These are phyloP conservation scores for Fonsecaea pedrosoi DNA, from an alignment of 2,329 filamentous ascomycete species.

Conservation along the genomic window DNA sequence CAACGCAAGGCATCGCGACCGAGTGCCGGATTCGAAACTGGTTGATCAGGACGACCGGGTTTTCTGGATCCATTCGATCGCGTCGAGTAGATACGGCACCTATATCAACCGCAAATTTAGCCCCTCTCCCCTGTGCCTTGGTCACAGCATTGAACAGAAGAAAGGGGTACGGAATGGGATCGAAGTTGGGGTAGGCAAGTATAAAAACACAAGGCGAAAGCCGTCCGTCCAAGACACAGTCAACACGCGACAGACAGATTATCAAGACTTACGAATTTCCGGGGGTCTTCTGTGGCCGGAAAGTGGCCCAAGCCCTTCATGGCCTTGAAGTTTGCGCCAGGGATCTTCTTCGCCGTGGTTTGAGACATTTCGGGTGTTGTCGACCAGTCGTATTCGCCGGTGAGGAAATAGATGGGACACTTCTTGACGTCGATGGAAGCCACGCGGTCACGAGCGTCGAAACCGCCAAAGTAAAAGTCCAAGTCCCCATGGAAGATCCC, in stretches of 20 bases:
- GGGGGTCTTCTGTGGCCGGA: conserved; percentile 55
- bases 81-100: conserved; percentile 31
- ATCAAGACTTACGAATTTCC: conserved; percentile 44
- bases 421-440: conserved; percentile 55
- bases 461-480: conserved; percentile 60
- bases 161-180: no score
- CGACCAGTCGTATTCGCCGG: conserved; percentile 44
- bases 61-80: conserved; percentile 33
- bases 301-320: conserved; percentile 58
- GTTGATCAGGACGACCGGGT: conserved; percentile 17
- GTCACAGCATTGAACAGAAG: no score
- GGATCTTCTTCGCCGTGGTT: conserved; percentile 56
- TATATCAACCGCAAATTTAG: not conserved
- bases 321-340: conserved; percentile 52
- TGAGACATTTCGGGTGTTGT: conserved; percentile 49
- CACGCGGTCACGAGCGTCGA: conserved; percentile 56
- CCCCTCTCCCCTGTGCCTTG: no score
- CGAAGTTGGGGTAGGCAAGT: no score
- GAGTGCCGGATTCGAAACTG: not conserved
- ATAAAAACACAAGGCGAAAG: no score
- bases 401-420: conserved; percentile 60
- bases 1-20: not conserved
- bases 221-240: no score
- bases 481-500: conserved; percentile 60
- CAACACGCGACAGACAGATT: not conserved